phyloP scores from a whole-genome alignment of 2,329 filamentous ascomycete genomes.

The Zymoseptoria pseudotritici region DNA sequence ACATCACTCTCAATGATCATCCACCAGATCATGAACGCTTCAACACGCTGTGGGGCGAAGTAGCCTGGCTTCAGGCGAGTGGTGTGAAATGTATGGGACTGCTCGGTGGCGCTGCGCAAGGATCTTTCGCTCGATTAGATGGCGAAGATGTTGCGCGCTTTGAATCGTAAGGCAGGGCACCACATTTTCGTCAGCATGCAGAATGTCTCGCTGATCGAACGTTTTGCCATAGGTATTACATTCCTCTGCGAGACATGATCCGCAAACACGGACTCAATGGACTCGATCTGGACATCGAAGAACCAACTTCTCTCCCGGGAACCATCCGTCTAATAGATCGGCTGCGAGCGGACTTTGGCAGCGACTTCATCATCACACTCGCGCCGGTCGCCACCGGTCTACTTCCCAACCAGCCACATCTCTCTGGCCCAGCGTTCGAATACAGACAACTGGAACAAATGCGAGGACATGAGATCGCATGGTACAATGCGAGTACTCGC shows the following conservation, averaged over 20 bases:
- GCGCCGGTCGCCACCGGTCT: slow-evolving; percentile 75
- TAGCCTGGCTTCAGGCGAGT: slow-evolving; percentile 59
- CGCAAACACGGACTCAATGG: slow-evolving; percentile 57
- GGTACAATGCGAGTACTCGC: slow-evolving; percentile 57
- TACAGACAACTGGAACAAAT: slow-evolving; percentile 67
- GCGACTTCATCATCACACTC: slow-evolving; percentile 66
- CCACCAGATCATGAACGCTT: slow-evolving; percentile 57
- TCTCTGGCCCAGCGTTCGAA: slow-evolving; percentile 64
- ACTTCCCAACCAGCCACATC: slow-evolving; percentile 48
- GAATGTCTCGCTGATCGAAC: neutral
- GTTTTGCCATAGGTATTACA: slow-evolving; percentile 48
- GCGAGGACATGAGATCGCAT: slow-evolving; percentile 60
- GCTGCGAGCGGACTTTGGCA: slow-evolving; percentile 56
- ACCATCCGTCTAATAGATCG: slow-evolving; percentile 47
- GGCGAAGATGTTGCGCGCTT: slow-evolving; percentile 57
- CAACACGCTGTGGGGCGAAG: slow-evolving; percentile 70
- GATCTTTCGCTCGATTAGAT: slow-evolving; percentile 52
- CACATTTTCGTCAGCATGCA: neutral
- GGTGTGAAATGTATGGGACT: slow-evolving; percentile 79
- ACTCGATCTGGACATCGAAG: slow-evolving; percentile 73
- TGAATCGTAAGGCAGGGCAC: slow-evolving; percentile 39
- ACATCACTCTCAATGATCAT: slow-evolving; percentile 75
- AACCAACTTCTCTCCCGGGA: slow-evolving; percentile 60
- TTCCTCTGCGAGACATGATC: slow-evolving; percentile 59
- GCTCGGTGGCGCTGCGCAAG: slow-evolving; percentile 76